phyloP scores from a whole-genome alignment of 768 basidiomycete genomes.

The Melanogaster broomeanus region DNA sequence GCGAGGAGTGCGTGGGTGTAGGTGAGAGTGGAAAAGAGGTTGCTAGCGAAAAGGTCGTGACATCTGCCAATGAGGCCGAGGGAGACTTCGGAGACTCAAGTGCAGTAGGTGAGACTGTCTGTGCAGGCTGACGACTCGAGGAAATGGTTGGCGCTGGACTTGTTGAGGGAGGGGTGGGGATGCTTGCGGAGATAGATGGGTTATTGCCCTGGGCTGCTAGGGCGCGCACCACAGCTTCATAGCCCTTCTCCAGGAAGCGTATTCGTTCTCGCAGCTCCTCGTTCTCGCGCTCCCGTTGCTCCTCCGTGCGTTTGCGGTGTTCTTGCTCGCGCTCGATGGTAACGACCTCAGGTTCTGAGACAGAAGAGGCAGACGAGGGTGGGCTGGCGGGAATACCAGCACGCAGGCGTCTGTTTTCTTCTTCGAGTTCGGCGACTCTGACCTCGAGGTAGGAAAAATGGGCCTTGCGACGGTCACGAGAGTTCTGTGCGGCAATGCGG shows the following conservation, averaged over 20 bases:
- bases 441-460: constrained; percentile 72
- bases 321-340: constrained; percentile 29
- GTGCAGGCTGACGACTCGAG: constrained; percentile 21
- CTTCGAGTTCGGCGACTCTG: constrained; percentile 72
- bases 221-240: constrained; percentile 79
- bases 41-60: constrained; percentile 32
- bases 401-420: constrained; percentile 78
- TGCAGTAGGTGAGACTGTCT: constrained; percentile 24
- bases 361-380: constrained; percentile 12
- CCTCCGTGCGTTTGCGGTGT: constrained; percentile 36
- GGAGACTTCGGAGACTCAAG: constrained; percentile 21
- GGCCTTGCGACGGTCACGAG: constrained; percentile 86
- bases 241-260: constrained; percentile 76
- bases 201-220: constrained; percentile 58
- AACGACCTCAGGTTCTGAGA: constrained; percentile 25
- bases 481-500: constrained; percentile 92
- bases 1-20: constrained; percentile 42
- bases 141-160: constrained; percentile 8
- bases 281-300: constrained; percentile 63
- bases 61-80: constrained; percentile 22
- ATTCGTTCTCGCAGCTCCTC: constrained; percentile 75
- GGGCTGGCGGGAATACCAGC: constrained; percentile 44
- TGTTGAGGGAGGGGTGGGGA: constrained; percentile 15
- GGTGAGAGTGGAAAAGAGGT: constrained; percentile 43
- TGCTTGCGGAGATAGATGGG: constrained; percentile 18